Base-by-base conservation (phyloP, 768 basidiomycete species). In the Leccinum fibrillosum region DNA sequence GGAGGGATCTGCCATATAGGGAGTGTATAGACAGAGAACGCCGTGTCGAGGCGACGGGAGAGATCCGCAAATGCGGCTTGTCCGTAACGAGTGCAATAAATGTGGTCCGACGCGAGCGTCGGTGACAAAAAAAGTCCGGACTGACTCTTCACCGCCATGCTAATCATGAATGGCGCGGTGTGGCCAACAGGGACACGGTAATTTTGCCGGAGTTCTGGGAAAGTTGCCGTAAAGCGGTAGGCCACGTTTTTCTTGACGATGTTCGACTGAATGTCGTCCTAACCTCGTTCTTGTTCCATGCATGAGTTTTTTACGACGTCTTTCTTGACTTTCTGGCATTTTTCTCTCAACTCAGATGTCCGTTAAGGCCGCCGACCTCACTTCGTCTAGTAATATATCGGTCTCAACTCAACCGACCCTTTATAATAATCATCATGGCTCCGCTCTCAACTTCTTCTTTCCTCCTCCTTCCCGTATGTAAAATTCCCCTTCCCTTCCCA, bases 241-340 rank as follows among this genome's bases (percentile, higher is more conserved):
- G 61, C 63, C 72, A 73, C 72, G 72, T 62, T 69, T 60, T 62
- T 45, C 39, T 49, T 47, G 64, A 55, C 60, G 56, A 57, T 67
- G 71, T 72, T 73, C 53, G 52, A 61, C 44, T 66, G 60, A 37
- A 21, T 44, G 49, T 54, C 70, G 56, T 68, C 68, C 53, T 68
- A 49, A 55, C 55, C 66, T 59, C 59, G 60, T 9, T 64, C 62
- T 66, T 70, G 63, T 74, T 62, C 61, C 64, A 72, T 73, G 70
- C 64, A 72, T 73, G 70, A 62, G 34, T 23, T 63, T 64, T 64
- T 66, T 37, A 62, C 69, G 62, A 67, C 68, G 64, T 64, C 59
- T 63, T 62, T 60, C 39, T 58, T 61, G 10, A 32, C 42, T 52
- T 57, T 49, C 7, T 52, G 23, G 23, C 23, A 61, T 54, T 53